Base-by-base conservation (phyloP, 2,329 filamentous ascomycete species). In the Cercospora sp. region DNA sequence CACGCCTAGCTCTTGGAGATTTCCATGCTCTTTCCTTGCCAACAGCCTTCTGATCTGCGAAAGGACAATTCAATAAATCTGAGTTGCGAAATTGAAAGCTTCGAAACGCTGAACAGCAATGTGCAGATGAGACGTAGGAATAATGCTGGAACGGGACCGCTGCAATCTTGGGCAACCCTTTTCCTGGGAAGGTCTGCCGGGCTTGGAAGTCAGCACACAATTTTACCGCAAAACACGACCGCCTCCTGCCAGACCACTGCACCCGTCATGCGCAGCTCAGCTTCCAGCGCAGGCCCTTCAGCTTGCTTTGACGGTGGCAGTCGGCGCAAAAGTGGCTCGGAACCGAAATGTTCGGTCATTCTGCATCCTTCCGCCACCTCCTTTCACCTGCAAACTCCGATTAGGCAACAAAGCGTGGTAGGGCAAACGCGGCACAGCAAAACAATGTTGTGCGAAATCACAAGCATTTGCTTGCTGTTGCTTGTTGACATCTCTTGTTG, bases 311-410 rank as follows among this genome's bases (percentile, higher is more conserved):
- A 48, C 8, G 20, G 23, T 13, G 45, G 2, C 45, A 48, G 2
- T 48, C 18, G 45, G 45, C 45, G 20, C 45, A 9, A 18, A 23
- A 23, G 45, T 42, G 42, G 12, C 72, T 75, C 60, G 60, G 60
- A 20, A 13, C 39, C 60, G 60, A 31, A 53, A 51, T 23, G 30
- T 26, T 57, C n/a, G 23, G 18, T 42, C 23, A 53, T 51, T 48
- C 45, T 48, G 45, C 23, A 63, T 63, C 60, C 60, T 63, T 63
- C 60, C 60, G 60, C 60, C 60, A 63, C 60, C 60, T 63, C 60
- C 60, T 63, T 48, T 63, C 60, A 23, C 23, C 16, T 23, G 36
- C 59, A 42, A 30, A 61, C 36, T 20, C n/a, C 23, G 36, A 16
- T 20, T 30, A 61, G 59, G 39, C 60, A 12, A 42, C 60, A 63